Percentiles rank a stretch among this genome's conserved stretches.
Evolutionary conservation across 2,329 filamentous ascomycete genomes (phyloP).

Genomic region (Pseudogymnoascus sp.): DNA sequence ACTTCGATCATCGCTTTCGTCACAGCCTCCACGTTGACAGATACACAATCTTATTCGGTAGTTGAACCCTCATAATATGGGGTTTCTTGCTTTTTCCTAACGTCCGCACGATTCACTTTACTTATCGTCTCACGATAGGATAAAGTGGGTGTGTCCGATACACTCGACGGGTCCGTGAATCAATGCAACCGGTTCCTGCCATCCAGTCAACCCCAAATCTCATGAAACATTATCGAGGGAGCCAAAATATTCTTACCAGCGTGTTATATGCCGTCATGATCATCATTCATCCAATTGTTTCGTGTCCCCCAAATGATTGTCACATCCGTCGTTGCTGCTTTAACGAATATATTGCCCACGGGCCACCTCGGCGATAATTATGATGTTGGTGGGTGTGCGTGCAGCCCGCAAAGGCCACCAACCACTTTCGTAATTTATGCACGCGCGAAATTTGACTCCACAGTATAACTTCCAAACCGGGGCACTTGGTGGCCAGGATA

Average conservation of each 20-base stretch:
- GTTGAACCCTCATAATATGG: not conserved
- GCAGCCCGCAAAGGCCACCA: not conserved
- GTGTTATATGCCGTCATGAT: slow-evolving; percentile 4
- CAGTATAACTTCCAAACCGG: slow-evolving; percentile 5
- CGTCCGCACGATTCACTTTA: not conserved
- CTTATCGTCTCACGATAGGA: slow-evolving; percentile 1
- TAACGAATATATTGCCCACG: not conserved
- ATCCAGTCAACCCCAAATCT: not conserved
- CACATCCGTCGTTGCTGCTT: slow-evolving; percentile 2
- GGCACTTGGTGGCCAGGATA: not conserved
- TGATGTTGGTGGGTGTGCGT: not conserved
- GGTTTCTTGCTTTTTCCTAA: slow-evolving; percentile 2
- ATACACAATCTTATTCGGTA: slow-evolving; percentile 3
- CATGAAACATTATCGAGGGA: slow-evolving; percentile 4
- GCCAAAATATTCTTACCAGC: not conserved
- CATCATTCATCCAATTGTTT: slow-evolving; percentile 1
- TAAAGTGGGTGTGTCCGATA: slow-evolving; percentile 9
- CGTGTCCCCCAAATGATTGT: slow-evolving; percentile 6
- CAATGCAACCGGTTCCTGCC: not conserved
- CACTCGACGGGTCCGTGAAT: not conserved
- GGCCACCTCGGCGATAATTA: slow-evolving; percentile 8
- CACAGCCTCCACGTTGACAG: slow-evolving; percentile 6
- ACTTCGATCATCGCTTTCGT: not conserved
- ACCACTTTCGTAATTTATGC: slow-evolving; percentile 7
- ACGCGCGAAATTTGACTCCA: slow-evolving; percentile 7